Evolutionary conservation across 306 rosid species (phyloP), one percentile per base, ranked within the genome.

Genomic region (Canavalia ensiformis): DNA sequence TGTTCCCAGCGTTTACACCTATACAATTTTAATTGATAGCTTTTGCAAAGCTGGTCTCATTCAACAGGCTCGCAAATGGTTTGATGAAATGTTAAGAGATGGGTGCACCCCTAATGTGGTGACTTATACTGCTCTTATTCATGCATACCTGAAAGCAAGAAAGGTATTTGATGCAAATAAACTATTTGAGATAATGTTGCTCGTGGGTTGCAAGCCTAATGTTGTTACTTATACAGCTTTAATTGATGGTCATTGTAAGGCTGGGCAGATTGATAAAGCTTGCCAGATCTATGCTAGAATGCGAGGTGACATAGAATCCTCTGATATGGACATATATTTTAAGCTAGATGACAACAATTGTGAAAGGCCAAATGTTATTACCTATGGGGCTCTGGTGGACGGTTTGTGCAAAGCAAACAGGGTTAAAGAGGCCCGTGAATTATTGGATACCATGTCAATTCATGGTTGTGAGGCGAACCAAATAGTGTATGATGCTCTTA

Each of bases 381-480:
- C 97, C 8, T 88, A 86, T 81, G 98, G 97, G 81, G 98, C 98
- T 76, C 82, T 93, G 87, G 91, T 93, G 82, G 97, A 93, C 91
- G 98, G 97, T 85, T 89, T 93, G 81, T 93, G 98, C 84, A 93
- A 91, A 88, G 93, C 97, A 42, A 84, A 89, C 85, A 89, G 84
- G 83, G 88, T 91, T 54, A 89, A 86, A 86, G 90, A 89, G 79
- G 98, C 98, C 63, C 59, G 75, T 49, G 89, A 88, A 60, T 74
- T 93, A 37, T 83, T 93, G 78, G 88, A 91, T 85, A 78, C 90
- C 73, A 93, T 93, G 98, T 86, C 52, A 5, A 74, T 25, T 71
- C 84, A 89, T 60, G 97, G 92, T 58, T 90, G 89, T 82, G 97
- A 87, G 74, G 97, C 98, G 67, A 91, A 86, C 88, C 87, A 86